Conservation (phyloP, 805 yeast genomes). For the Clavispora phyllophila region DNA sequence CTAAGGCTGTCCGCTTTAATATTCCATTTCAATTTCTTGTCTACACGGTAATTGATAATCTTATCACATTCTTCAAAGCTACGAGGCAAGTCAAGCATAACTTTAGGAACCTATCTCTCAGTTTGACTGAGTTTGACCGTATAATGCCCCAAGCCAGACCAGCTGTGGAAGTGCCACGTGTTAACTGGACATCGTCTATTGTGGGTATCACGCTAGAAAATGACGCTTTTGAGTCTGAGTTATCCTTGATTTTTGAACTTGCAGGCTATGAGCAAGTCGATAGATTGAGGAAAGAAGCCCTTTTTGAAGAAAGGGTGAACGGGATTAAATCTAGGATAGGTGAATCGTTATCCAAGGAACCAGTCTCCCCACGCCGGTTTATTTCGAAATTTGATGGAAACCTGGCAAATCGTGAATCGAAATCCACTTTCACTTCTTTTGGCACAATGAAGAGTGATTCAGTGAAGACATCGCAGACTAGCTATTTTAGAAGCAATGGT, state of each 20-base stretch:
- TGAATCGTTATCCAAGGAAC: slow-evolving; percentile 5
- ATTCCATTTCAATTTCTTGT: slow-evolving; percentile 74
- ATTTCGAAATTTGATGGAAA: background rate
- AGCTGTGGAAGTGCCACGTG: slow-evolving; percentile 47
- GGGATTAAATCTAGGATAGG: slow-evolving; percentile 10
- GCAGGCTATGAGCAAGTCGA: slow-evolving; percentile 63
- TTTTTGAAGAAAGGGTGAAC: slow-evolving; percentile 29
- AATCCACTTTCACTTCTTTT: background rate
- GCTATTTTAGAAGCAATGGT: background rate
- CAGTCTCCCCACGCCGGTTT: background rate
- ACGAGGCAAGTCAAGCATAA: slow-evolving; percentile 54
- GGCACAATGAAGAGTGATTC: background rate
- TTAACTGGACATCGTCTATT: slow-evolving; percentile 50
- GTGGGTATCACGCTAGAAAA: slow-evolving; percentile 70
- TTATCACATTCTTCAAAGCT: slow-evolving; percentile 63
- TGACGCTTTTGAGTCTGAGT: slow-evolving; percentile 82
- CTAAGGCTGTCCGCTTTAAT: slow-evolving; percentile 42
- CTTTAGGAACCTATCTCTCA: slow-evolving; percentile 28
- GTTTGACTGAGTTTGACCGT: slow-evolving; percentile 24
- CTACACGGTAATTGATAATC: slow-evolving; percentile 75
- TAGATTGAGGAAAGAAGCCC: slow-evolving; percentile 46
- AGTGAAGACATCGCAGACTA: background rate
- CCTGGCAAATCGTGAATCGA: background rate
- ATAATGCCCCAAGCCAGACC: slow-evolving; percentile 34
- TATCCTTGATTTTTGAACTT: slow-evolving; percentile 58